These are phyloP conservation scores for Chernovozyma aurita DNA, from an alignment of 1,139 yeast species.

Conservation along the genomic window DNA sequence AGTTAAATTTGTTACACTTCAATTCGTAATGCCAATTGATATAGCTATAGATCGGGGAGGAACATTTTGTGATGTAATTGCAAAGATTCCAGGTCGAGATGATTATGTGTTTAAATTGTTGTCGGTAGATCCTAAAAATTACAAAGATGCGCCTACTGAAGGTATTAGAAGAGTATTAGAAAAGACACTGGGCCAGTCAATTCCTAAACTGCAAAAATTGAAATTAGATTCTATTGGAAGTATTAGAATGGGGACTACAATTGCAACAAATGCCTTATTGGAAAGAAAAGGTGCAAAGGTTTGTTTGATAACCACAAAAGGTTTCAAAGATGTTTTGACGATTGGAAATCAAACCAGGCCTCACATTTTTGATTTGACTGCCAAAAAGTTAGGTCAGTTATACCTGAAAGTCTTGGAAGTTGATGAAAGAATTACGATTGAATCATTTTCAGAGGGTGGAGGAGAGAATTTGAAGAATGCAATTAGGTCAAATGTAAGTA, in stretches of 20 bases:
- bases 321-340: constrained; percentile 43
- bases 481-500: background rate
- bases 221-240: constrained; percentile 26
- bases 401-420: constrained; percentile 33
- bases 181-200: constrained; percentile 41
- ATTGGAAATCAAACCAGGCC: constrained; percentile 42
- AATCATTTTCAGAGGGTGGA: constrained; percentile 39
- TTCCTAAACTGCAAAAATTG: constrained; percentile 39
- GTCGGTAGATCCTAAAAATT: constrained; percentile 84
- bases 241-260: constrained; percentile 38
- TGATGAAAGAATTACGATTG: constrained; percentile 41
- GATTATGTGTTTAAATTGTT: constrained; percentile 56
- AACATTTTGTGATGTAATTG: constrained; percentile 79
- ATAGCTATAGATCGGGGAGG: constrained; percentile 64
- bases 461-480: constrained; percentile 21
- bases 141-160: constrained; percentile 86
- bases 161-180: constrained; percentile 80
- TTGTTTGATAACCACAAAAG: constrained; percentile 47
- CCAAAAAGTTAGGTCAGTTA: constrained; percentile 32
- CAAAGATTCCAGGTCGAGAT: constrained; percentile 40
- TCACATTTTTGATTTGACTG: constrained; percentile 34
- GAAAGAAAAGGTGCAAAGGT: constrained; percentile 52
- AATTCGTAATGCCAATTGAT: constrained; percentile 12
- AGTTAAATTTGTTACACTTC: background rate
- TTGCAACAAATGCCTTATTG: constrained; percentile 38